Evolutionary conservation across 352 stramenopile species (phyloP), one percentile per base, ranked within the genome.

Genomic region (Phytophthora megakarya): DNA sequence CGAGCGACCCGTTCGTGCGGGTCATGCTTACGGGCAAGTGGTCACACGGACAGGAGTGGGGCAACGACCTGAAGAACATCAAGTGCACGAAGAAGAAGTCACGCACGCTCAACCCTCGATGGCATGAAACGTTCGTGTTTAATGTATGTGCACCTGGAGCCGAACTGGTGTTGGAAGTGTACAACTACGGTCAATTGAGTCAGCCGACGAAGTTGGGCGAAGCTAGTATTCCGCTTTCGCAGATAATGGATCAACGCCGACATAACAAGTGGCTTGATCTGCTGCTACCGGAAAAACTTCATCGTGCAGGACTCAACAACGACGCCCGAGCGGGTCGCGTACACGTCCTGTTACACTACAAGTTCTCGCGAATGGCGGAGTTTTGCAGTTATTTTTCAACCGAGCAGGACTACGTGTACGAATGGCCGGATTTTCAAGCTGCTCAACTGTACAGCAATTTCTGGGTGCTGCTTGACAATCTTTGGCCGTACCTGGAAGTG

Each of bases 241-340:
- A 92, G 63, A 81, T 95, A 59, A 95, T 95, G 86, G 86, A 95
- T 51, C 86, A 95, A 60, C 78, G 86, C 18, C 73, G 86, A 22
- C 86, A 95, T 67, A 95, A 95, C 72, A 95, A 95, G 59, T 95
- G 86, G 86, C 71, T 95, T 26, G 86, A 95, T 65, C 61, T 95
- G 30, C 70, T 91, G 39, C 62, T 95, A 3, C 84, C 86, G 0
- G 82, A 91, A 67, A 90, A 90, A 47, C 76, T 95, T 10, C 84
- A 95, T 30, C 86, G 86, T 32, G 80, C 76, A 9, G 86, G 86
- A 1, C 70, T 95, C 12, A 94, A 94, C 63, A 95, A 95, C 35
- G 86, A 95, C 44, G 80, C 84, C 10, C 73, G 86, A n/a, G 86
- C 86, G 0, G 86, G 86, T 1, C 76, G 86, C 5, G 92, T 95